phyloP scores from a whole-genome alignment of 1,284 basidiomycete genomes.

The Malassezia psittaci region DNA sequence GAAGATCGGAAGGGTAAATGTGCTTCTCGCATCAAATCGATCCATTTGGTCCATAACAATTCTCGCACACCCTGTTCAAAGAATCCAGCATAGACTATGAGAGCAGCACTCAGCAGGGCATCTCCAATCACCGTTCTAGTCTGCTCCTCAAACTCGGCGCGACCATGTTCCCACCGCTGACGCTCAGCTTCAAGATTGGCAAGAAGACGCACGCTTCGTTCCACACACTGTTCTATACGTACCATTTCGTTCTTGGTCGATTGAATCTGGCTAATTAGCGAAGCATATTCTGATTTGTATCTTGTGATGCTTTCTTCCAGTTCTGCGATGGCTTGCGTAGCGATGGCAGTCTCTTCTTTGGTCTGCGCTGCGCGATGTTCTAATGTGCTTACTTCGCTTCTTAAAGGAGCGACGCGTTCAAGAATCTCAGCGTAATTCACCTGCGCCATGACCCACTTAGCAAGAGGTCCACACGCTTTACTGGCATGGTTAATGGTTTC shows the following conservation, averaged over 20 bases:
- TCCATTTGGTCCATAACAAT: slow-evolving; percentile 93
- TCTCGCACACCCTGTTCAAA: slow-evolving; percentile 98
- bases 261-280: slow-evolving; percentile 92
- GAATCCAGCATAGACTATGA: slow-evolving; percentile 93
- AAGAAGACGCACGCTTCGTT: slow-evolving; percentile 88
- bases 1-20: slow-evolving; percentile 85
- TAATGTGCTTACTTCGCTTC: slow-evolving; percentile 85
- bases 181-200: slow-evolving; percentile 91
- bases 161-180: slow-evolving; percentile 85
- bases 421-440: slow-evolving; percentile 95
- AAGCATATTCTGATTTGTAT: slow-evolving; percentile 96
- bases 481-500: slow-evolving; percentile 90
- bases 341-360: slow-evolving; percentile 78
- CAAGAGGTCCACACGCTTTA: slow-evolving; percentile 93
- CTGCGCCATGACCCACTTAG: slow-evolving; percentile 96
- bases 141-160: slow-evolving; percentile 89
- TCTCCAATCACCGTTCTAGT: slow-evolving; percentile 99
- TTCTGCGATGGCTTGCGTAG: slow-evolving; percentile 83
- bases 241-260: slow-evolving; percentile 98
- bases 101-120: slow-evolving; percentile 87
- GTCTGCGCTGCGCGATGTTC: slow-evolving; percentile 85
- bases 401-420: slow-evolving; percentile 90
- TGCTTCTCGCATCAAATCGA: slow-evolving; percentile 73
- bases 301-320: slow-evolving; percentile 81
- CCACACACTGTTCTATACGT: slow-evolving; percentile 89